Base-by-base conservation (phyloP, 805 yeast species). In the Yarrowia keelungensis region DNA sequence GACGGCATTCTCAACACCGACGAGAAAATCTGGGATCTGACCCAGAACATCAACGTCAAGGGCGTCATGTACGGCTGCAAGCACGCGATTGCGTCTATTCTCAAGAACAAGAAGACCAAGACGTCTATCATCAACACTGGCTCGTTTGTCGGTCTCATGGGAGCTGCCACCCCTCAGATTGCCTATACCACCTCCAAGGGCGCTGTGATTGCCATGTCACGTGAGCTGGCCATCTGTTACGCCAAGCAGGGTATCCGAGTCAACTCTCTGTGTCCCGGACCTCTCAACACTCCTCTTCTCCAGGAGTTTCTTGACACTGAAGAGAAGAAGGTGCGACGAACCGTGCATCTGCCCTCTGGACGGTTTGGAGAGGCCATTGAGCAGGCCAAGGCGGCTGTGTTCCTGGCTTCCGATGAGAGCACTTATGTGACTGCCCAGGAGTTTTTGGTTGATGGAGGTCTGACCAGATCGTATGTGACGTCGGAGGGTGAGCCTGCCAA, bases 331-430 rank as follows among this genome's bases (percentile, higher is more conserved):
- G 78, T 81, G 69, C 75, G 80, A 41, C 74, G 80, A 69, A 76
- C 79, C 11, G 79, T 77, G 41, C 80, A 77, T 67, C 70, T 77
- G 36, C 89, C 89, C 67, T 80, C 82, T 82, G 84, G 86, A 74
- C 81, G 88, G 75, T 85, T 86, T 83, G 88, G 89, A 56, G 88
- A 85, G 74, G 88, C 88, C 68, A 85, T 85, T 76, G 89, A 86
- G 75, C 86, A 85, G 75, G 87, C 87, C 69, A 87, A 87, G 70
- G 84, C 87, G 38, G 82, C 84, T 39, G 82, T 86, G 70, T 86
- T 85, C 80, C 79, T 86, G 79, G 88, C 88, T 10, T 81, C 84
- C 16, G 80, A 77, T 66, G 79, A 79, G 59, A 79, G 86, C 32
- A 80, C 84, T 50, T 86, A 85, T 76, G 81, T 87, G 69, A 86